Percentiles rank a stretch among this genome's conserved stretches.
These are phyloP conservation scores for Capsaspora owczarzaki DNA, from an alignment of 78 protist genomes.

Conservation along the genomic window DNA sequence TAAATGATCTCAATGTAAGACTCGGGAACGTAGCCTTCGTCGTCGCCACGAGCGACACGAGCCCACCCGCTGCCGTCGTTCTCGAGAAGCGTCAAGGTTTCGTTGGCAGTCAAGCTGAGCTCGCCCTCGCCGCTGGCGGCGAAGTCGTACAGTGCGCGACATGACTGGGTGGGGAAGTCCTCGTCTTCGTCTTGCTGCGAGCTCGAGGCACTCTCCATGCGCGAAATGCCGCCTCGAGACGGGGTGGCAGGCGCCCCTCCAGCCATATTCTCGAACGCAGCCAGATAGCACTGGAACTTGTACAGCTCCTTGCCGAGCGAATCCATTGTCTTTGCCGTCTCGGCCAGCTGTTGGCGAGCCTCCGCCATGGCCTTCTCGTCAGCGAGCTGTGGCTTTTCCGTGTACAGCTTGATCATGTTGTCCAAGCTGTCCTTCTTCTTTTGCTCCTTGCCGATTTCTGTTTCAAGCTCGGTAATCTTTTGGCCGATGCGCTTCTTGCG, in stretches of 20 bases:
- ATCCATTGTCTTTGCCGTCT: background rate
- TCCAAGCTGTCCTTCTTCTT: background rate
- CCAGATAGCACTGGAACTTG: conserved; percentile 6
- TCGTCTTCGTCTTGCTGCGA: background rate
- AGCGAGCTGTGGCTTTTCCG: background rate
- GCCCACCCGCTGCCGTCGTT: conserved; percentile 2
- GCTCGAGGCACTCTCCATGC: too few relatives aligned
- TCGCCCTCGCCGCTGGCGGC: background rate
- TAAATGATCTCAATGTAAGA: background rate
- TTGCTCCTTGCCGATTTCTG: background rate
- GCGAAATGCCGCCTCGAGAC: too few relatives aligned
- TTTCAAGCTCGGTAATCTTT: background rate
- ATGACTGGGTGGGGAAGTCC: background rate
- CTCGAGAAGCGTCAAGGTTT: background rate
- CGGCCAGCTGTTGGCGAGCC: background rate
- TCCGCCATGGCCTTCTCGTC: conserved; percentile 2
- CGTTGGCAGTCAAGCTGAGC: background rate
- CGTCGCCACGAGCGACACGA: background rate
- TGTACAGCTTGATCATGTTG: background rate
- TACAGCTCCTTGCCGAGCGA: background rate
- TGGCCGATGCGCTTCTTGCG: background rate
- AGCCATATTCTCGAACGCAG: background rate
- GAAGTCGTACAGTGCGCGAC: background rate
- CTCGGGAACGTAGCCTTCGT: background rate
- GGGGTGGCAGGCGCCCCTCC: too few relatives aligned